phyloP scores from a whole-genome alignment of 208 protist species.

The Acanthamoeba royreba region DNA sequence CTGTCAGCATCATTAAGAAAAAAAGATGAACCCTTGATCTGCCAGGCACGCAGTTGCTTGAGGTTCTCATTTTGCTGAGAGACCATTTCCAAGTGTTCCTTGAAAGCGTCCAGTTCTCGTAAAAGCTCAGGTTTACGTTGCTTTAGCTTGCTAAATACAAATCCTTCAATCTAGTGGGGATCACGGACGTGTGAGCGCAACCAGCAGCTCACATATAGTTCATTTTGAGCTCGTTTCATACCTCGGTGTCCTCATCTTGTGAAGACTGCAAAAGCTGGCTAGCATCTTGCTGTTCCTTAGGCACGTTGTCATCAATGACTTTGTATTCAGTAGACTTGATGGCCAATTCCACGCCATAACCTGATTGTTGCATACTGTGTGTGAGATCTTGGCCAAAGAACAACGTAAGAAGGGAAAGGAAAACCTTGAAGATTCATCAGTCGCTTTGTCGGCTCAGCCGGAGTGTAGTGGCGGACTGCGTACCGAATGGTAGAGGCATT shows the following conservation, averaged over 20 bases:
- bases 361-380: conserved; percentile 49
- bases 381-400: too few relatives aligned
- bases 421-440: conserved; percentile 18
- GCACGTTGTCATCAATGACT: conserved; percentile 85
- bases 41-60: conserved; percentile 70
- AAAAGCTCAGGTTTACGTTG: conserved; percentile 61
- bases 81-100: conserved; percentile 43
- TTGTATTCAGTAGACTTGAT: conserved; percentile 97
- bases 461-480: background rate
- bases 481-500: background rate
- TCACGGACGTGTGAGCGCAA: too few relatives aligned
- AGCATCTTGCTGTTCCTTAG: background rate
- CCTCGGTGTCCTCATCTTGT: background rate
- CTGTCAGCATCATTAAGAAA: too few relatives aligned
- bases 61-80: conserved; percentile 26
- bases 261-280: background rate
- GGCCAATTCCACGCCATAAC: conserved; percentile 93
- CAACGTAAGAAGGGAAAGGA: background rate
- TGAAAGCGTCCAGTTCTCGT: conserved; percentile 53
- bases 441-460: background rate
- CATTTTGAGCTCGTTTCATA: background rate
- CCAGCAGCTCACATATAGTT: too few relatives aligned
- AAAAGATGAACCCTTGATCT: conserved; percentile 71
- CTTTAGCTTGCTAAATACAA: conserved; percentile 53
- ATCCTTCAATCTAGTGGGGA: conserved; percentile 58